Evolutionary conservation across 768 basidiomycete genomes (phyloP), one percentile per base, ranked within the genome.

Genomic region (Porphyrellus cyaneotinctus): DNA sequence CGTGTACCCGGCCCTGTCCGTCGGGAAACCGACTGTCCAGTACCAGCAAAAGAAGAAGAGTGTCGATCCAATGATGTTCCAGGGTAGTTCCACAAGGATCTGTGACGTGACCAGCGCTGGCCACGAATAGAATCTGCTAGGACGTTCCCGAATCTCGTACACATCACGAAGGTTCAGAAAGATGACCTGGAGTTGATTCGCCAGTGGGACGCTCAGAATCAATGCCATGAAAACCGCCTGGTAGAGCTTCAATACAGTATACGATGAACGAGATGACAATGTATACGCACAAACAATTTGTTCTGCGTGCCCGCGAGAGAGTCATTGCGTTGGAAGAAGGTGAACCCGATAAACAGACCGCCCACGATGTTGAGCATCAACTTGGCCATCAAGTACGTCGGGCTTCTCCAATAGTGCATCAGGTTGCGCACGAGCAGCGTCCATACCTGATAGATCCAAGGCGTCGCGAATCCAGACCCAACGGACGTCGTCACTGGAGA

Each of bases 1-100:
- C 3, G 79, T 80, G 60, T 79, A 85, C n/a, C 77, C 85, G 5
- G 75, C 83, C 33, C 84, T 70, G 13, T 74, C 72, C 2, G 67
- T 70, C 10, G 74, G 72, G 60, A 82, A 83, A 0, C 84, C 84
- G 45, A 85, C 81, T 6, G 84, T 83, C 80, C 81, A 86, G 67
- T 77, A 87, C 85, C 85, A 88, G 58, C 77, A 80, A 47, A 84
- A 59, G 71, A 80, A 88, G 68, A 83, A 77, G 13, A 87, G 49
- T 0, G 75, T 71, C 1, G 83, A 80, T 28, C 79, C 78, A 5
- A 81, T 9, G 33, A 85, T 75, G 54, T 84, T 84, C 79, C 80
- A 84, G 2, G 83, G 83, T 1, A 84, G 47, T 55, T 84, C 84
- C 5, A 79, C 73, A 10, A 84, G 58, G 41, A 85, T 70, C 60